Base-by-base conservation (phyloP, 179 eudicot genomes). In the Patellifolia procumbens region DNA sequence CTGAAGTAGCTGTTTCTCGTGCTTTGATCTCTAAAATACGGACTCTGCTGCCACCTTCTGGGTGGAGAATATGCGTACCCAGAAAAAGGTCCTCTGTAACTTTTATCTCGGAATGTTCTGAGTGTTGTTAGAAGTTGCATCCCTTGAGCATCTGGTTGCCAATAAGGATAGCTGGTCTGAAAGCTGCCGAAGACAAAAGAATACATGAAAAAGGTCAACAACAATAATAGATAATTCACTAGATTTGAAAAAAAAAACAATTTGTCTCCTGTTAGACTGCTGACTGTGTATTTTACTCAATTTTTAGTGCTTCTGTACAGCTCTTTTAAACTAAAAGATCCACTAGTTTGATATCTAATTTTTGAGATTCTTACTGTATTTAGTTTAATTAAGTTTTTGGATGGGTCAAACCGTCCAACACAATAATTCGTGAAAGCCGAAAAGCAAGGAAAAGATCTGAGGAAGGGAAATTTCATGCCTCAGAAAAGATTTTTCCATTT, bases 401-500 rank as follows among this genome's bases (percentile, higher is more conserved):
- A 5, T 39, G 45, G 45, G 45, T 39, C 8, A 52, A 52, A 67
- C 17, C 31, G 48, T 19, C 9, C 16, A 71, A 37, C 20, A 16
- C 24, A 8, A 62, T 24, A 39, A 28, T 53, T 37, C 46, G 43
- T 29, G 45, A 29, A 24, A 73, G 32, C 15, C 20, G 62, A 59
- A 74, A n/a, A 15, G 7, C 4, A 35, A 46, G 31, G 10, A 66
- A 34, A 49, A 11, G 16, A 68, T n/a, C 8, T 19, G 11, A 37
- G 42, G 45, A 46, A 15, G 37, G 5, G 80, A 62, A 39, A 43
- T 35, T 68, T 45, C 68, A 37, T 89, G 85, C 99, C 99, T 91
- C 81, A 91, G 76, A 88, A 96, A 90, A n/a, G 99, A 96, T 79
- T 96, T 93, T 84, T 95, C 99, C 99, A 95, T 85, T 85, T 95